phyloP scores from a whole-genome alignment of 768 basidiomycete species.

The Galerina marginata region DNA sequence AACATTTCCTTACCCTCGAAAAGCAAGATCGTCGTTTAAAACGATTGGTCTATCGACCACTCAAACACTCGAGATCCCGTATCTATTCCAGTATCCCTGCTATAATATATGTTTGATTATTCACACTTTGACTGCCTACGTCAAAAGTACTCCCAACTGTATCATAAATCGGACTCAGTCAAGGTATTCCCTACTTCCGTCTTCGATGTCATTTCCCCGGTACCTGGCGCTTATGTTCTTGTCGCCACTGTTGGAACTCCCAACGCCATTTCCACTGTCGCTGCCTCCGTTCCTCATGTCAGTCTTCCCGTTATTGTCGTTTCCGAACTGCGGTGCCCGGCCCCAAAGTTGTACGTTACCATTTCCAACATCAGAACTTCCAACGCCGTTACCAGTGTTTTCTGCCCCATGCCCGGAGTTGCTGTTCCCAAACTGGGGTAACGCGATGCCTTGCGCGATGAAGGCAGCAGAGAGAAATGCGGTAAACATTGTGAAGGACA shows the following conservation, averaged over 20 bases:
- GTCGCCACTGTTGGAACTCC: not conserved
- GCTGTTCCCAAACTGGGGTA: not conserved
- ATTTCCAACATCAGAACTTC: not conserved
- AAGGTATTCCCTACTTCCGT: too few relatives aligned
- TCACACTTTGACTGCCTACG: too few relatives aligned
- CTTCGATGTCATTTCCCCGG: too few relatives aligned
- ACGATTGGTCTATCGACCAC: too few relatives aligned
- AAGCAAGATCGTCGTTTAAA: too few relatives aligned
- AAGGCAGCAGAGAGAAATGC: not conserved
- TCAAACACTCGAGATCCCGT: too few relatives aligned
- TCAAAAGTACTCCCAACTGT: too few relatives aligned
- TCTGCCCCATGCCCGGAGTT: not conserved
- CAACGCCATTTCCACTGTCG: not conserved
- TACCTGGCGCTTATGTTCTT: not conserved
- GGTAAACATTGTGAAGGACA: not conserved
- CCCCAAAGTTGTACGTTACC: not conserved
- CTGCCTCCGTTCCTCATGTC: not conserved
- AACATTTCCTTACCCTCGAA: too few relatives aligned
- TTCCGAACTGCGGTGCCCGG: not conserved
- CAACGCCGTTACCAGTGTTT: not conserved
- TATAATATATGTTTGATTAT: too few relatives aligned
- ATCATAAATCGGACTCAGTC: too few relatives aligned
- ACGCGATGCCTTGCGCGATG: not conserved
- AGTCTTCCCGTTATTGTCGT: not conserved
- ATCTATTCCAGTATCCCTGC: too few relatives aligned